Conservation (phyloP, 306 rosid species). For the Quercus dentata region DNA sequence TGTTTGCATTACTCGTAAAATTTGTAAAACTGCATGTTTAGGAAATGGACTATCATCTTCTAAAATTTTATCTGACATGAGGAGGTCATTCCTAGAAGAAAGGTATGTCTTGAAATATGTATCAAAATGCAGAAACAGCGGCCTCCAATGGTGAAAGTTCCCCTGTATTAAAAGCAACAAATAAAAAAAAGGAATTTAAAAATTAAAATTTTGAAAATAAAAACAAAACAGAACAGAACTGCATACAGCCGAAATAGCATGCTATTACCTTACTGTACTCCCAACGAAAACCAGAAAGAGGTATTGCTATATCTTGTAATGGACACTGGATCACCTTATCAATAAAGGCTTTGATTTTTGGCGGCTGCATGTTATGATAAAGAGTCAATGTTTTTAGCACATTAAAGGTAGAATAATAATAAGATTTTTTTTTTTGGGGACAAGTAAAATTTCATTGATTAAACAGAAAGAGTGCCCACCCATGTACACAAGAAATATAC, state of each 20-base stretch:
- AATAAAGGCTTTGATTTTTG: slow-evolving; percentile 80
- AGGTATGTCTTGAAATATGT: slow-evolving; percentile 89
- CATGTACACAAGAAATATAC: background rate
- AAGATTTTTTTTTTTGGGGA: too few relatives aligned
- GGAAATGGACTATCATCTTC: slow-evolving; percentile 88
- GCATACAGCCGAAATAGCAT: slow-evolving; percentile 1
- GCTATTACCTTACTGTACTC: slow-evolving; percentile 79
- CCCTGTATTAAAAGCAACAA: slow-evolving; percentile 56
- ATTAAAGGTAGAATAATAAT: background rate
- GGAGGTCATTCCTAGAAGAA: slow-evolving; percentile 81
- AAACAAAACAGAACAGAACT: slow-evolving; percentile 1
- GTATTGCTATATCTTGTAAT: slow-evolving; percentile 85
- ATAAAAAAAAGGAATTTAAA: slow-evolving; percentile 9
- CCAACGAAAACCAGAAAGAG: slow-evolving; percentile 95
- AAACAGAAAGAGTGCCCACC: background rate
- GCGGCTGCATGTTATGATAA: slow-evolving; percentile 66
- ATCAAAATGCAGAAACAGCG: slow-evolving; percentile 83
- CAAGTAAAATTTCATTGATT: background rate
- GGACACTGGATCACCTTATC: slow-evolving; percentile 95
- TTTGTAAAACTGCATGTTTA: slow-evolving; percentile 80
- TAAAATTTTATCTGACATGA: slow-evolving; percentile 70
- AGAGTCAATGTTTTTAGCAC: slow-evolving; percentile 5
- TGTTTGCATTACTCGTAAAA: slow-evolving; percentile 90
- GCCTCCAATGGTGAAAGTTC: slow-evolving; percentile 97
- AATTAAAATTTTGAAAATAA: background rate